These are phyloP conservation scores for Ogataea hybrid DNA, from an alignment of 1,139 yeast species.

Conservation along the genomic window DNA sequence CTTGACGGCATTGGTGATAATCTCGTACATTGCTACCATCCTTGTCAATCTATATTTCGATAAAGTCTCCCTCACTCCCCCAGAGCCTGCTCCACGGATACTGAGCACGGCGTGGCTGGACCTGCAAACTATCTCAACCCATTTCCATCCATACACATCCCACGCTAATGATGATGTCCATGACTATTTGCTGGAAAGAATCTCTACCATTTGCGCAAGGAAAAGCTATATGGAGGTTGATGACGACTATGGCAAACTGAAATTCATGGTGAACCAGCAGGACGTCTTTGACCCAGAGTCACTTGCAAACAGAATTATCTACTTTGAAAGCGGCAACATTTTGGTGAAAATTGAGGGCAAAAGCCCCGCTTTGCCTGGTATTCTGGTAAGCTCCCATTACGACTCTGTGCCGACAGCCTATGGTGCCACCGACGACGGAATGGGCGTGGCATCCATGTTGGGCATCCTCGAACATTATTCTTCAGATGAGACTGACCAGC, in stretches of 20 bases:
- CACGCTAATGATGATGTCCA: constrained; percentile 75
- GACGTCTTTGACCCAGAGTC: constrained; percentile 44
- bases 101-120: constrained; percentile 62
- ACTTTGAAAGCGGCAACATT: constrained; percentile 79
- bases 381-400: constrained; percentile 79
- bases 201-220: constrained; percentile 34
- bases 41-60: constrained; percentile 33
- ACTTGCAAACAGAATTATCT: too few species aligned
- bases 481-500: constrained; percentile 42
- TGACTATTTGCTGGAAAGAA: constrained; percentile 54
- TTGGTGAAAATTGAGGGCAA: constrained; percentile 70
- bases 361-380: constrained; percentile 55
- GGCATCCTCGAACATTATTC: constrained; percentile 61
- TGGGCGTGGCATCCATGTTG: constrained; percentile 82
- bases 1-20: constrained; percentile 46
- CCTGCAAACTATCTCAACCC: constrained; percentile 61
- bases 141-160: constrained; percentile 78
- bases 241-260: constrained; percentile 46
- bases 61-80: constrained; percentile 41
- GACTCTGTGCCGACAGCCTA: constrained; percentile 87
- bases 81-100: constrained; percentile 38
- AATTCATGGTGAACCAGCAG: constrained; percentile 45
- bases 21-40: constrained; percentile 40
- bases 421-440: constrained; percentile 93
- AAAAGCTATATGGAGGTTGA: constrained; percentile 42